Conservation (phyloP, 176 grass and related monocot species). For the Puccinellia tenuiflora region DNA sequence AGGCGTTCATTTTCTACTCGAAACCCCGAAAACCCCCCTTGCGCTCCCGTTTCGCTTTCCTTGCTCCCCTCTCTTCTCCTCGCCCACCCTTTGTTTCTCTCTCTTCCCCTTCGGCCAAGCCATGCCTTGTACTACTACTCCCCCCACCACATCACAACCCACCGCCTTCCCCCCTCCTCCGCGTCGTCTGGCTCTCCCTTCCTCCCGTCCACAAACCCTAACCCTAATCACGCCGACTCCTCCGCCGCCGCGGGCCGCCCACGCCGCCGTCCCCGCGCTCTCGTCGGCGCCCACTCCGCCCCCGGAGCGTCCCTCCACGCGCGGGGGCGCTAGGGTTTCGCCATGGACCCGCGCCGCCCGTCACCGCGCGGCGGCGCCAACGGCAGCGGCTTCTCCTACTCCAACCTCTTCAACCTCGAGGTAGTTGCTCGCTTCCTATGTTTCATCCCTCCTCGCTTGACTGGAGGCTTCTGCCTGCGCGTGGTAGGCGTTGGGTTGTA, state of each 20-base stretch:
- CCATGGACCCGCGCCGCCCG: slow-evolving; percentile 75
- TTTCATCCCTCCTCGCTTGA: neutral
- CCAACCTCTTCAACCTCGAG: slow-evolving; percentile 88
- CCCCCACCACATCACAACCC: slow-evolving; percentile 45
- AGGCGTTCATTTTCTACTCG: neutral
- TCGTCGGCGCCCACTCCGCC: neutral
- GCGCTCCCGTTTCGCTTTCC: slow-evolving; percentile 44
- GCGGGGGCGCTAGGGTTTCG: slow-evolving; percentile 35
- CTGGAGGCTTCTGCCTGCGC: neutral
- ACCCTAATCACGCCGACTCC: slow-evolving; percentile 43
- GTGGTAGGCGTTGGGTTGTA: neutral
- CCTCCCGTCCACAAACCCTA: slow-evolving; percentile 41
- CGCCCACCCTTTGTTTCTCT: slow-evolving; percentile 28
- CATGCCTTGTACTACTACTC: slow-evolving; percentile 37
- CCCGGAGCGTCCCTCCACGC: neutral
- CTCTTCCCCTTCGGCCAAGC: slow-evolving; percentile 28
- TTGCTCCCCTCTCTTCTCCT: slow-evolving; percentile 43
- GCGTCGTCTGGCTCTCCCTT: neutral
- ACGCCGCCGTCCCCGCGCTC: neutral
- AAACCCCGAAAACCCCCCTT: neutral
- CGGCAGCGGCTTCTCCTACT: slow-evolving; percentile 62
- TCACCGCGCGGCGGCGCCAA: slow-evolving; percentile 53
- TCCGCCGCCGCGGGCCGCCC: neutral
- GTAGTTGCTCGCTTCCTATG: slow-evolving; percentile 16
- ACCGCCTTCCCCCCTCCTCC: slow-evolving; percentile 31